These are phyloP conservation scores for Phanerochaete carnosa DNA, from an alignment of 768 basidiomycete species.

Conservation along the genomic window DNA sequence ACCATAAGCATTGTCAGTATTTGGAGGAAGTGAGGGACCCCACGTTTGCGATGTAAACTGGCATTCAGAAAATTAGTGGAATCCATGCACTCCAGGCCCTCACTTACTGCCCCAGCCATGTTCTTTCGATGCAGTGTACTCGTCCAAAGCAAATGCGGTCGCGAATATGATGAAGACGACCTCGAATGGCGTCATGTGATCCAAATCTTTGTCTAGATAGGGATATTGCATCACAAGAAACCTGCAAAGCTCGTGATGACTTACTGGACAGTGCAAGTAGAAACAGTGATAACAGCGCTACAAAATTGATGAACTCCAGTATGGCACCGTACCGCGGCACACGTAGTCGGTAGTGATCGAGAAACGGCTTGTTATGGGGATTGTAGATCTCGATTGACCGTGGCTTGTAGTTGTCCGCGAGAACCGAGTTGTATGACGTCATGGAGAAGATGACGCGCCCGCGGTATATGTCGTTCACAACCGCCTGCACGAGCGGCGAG, in stretches of 20 bases:
- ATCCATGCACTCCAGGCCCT: background rate
- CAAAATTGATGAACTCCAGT: slow-evolving; percentile 78
- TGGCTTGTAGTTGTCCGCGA: slow-evolving; percentile 89
- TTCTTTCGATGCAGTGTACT: slow-evolving; percentile 84
- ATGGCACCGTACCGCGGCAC: slow-evolving; percentile 80
- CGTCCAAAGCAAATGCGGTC: slow-evolving; percentile 75
- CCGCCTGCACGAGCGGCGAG: slow-evolving; percentile 78
- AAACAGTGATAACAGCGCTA: slow-evolving; percentile 63
- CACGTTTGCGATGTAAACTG: slow-evolving; percentile 85
- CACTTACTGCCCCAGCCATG: slow-evolving; percentile 83
- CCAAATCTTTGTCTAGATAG: slow-evolving; percentile 50
- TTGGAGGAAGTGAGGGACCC: slow-evolving; percentile 5
- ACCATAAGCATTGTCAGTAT: background rate
- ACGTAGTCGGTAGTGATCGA: slow-evolving; percentile 85
- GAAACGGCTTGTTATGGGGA: slow-evolving; percentile 58
- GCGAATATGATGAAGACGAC: slow-evolving; percentile 72
- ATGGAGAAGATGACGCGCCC: slow-evolving; percentile 73
- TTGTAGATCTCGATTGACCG: slow-evolving; percentile 73
- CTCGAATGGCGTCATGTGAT: slow-evolving; percentile 59
- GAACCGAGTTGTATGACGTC: slow-evolving; percentile 61
- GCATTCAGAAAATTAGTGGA: background rate
- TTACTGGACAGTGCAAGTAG: slow-evolving; percentile 72
- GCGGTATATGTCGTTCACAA: slow-evolving; percentile 83
- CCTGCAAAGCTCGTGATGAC: slow-evolving; percentile 31
- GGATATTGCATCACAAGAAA: background rate